phyloP scores from a whole-genome alignment of 345 rosid species.

The Salix purpurea region DNA sequence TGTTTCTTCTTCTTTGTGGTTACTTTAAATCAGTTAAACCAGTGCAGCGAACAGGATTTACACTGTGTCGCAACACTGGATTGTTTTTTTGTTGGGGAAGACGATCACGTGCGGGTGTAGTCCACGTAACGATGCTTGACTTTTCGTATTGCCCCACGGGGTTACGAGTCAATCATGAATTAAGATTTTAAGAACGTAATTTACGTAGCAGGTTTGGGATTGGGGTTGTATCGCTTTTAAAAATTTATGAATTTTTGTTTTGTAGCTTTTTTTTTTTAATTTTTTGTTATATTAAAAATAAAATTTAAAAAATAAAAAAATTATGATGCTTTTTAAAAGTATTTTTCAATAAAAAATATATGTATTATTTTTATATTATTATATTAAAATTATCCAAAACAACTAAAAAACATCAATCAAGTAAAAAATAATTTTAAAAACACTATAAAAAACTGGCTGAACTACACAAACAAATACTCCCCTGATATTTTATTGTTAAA shows the following conservation, averaged over 20 bases:
- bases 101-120: conserved; percentile 23
- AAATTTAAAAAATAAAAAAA: no score
- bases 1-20: not conserved
- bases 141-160: not conserved
- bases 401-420: no score
- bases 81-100: conserved; percentile 9
- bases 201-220: not conserved
- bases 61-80: conserved; percentile 12
- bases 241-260: no score
- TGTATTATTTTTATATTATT: no score
- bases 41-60: conserved; percentile 20
- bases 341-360: no score
- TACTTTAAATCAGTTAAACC: not conserved
- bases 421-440: no score
- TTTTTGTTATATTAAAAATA: no score
- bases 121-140: conserved; percentile 5
- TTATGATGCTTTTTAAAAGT: not conserved
- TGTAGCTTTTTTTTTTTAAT: no score
- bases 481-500: no score
- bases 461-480: not conserved
- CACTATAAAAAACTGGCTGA: no score
- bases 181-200: not conserved
- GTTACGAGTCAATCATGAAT: not conserved
- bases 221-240: no score
- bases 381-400: no score